Evolutionary conservation across 306 rosid genomes (phyloP), one percentile per base, ranked within the genome.

Genomic region (Hippophae gyantsensis): DNA sequence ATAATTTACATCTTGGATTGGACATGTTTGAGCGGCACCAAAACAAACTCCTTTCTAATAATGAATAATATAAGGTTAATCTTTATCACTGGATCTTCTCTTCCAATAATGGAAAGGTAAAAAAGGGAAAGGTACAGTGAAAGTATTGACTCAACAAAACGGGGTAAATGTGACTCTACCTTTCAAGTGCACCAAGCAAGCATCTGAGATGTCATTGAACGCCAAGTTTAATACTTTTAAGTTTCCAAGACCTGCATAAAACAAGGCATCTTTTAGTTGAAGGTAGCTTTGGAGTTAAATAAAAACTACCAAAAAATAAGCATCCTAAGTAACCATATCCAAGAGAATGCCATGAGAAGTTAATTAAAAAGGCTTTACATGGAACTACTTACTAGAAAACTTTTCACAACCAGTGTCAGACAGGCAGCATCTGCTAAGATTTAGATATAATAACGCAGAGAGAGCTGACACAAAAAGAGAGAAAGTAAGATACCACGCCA

Each of bases 181-280:
- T 85, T 85, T 83, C 68, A 92, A 74, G 81, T 81, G 83, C 43
- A 48, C 79, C 78, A 92, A 82, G 75, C 95, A 92, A 13, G 81
- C 56, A 70, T 92, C 81, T 50, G 87, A 59, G 47, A 92, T 69
- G 52, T 72, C 83, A 65, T 72, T 87, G 72, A 87, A 85, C 49
- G 86, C 96, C 84, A 92, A 72, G 81, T 87, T 85, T 47, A 92
- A 63, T 42, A 85, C 84, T 68, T 85, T 81, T 72, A 92, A 75
- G 63, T 81, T 89, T 55, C 68, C 72, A 59, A 92, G 72, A 62
- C 89, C 98, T 92, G 83, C 77, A 78, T 53, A 49, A 68, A 53
- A 60, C 43, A 52, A 55, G 42, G 40, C 45, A 50, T 47, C 57
- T 42, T 58, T 32, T 18, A 18, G 23, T 18, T 18, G 23, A 1